Percentiles rank a stretch among this genome's conserved stretches.
Conservation (phyloP, 495 filamentous ascomycete genomes). For the Parathielavia appendiculata region DNA sequence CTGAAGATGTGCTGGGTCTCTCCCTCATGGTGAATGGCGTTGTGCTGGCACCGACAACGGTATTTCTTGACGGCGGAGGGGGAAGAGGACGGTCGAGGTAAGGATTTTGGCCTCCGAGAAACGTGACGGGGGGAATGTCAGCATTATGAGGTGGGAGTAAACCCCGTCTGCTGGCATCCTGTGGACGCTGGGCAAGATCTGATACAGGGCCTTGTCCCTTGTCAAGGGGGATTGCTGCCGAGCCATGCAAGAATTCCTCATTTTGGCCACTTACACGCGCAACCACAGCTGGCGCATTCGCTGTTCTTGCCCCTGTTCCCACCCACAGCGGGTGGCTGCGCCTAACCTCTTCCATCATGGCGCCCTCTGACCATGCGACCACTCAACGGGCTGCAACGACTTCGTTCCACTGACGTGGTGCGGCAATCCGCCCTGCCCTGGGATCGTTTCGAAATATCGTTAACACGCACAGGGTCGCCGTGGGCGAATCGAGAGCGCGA, state of each 20-base stretch:
- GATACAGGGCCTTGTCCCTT: slow-evolving; percentile 42
- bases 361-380: slow-evolving; percentile 17
- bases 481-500: slow-evolving; percentile 29
- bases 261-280: slow-evolving; percentile 22
- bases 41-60: slow-evolving; percentile 25
- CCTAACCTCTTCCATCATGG: slow-evolving; percentile 33
- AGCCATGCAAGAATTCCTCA: slow-evolving; percentile 36
- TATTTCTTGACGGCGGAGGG: slow-evolving; percentile 26
- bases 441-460: slow-evolving; percentile 30
- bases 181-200: slow-evolving; percentile 37
- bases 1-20: slow-evolving; percentile 42
- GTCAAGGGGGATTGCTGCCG: slow-evolving; percentile 33
- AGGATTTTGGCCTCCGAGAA: slow-evolving; percentile 31
- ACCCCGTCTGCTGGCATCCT: slow-evolving; percentile 23
- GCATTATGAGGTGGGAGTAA: slow-evolving; percentile 31
- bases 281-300: slow-evolving; percentile 11
- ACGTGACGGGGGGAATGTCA: slow-evolving; percentile 28
- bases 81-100: slow-evolving; percentile 39
- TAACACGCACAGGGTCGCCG: slow-evolving; percentile 26
- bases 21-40: slow-evolving; percentile 31
- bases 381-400: slow-evolving; percentile 9
- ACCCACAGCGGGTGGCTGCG: slow-evolving; percentile 24
- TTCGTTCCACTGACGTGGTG: slow-evolving; percentile 8
- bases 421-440: slow-evolving; percentile 12
- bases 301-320: not conserved